Percentiles rank a stretch among this genome's conserved stretches.
These are phyloP conservation scores for Pseudozyma tsukubaensis DNA, from an alignment of 1,284 basidiomycete genomes.

Conservation along the genomic window DNA sequence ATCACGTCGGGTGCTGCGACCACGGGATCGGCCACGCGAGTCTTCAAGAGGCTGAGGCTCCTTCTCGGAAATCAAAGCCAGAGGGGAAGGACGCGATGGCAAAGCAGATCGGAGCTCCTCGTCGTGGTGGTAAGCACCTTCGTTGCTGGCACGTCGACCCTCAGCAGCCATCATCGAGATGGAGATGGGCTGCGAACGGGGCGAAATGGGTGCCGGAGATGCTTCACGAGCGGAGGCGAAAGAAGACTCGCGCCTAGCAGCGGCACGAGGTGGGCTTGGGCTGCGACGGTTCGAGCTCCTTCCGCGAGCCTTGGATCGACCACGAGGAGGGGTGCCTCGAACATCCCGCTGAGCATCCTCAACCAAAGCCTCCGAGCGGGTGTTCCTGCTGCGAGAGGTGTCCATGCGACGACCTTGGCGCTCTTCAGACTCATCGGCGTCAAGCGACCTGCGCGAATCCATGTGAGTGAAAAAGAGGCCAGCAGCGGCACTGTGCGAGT, in stretches of 20 bases:
- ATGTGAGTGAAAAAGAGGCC: constrained; percentile 53
- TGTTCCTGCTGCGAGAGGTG: constrained; percentile 15
- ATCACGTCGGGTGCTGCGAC: constrained; percentile 29
- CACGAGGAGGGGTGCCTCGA: constrained; percentile 46
- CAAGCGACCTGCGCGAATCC: constrained; percentile 25
- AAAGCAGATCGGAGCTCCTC: constrained; percentile 41
- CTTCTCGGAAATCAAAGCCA: constrained; percentile 34
- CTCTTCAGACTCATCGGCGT: constrained; percentile 10
- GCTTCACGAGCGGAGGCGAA: constrained; percentile 1
- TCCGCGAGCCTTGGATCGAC: constrained; percentile 56
- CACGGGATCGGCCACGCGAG: constrained; percentile 23
- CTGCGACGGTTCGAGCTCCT: constrained; percentile 54
- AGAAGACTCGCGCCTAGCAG: constrained; percentile 40
- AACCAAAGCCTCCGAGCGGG: constrained; percentile 4
- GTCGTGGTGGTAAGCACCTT: constrained; percentile 36
- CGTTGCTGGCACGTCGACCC: constrained; percentile 25
- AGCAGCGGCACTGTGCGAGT: constrained; percentile 56
- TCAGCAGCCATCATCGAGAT: constrained; percentile 30
- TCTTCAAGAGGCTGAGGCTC: constrained; percentile 8
- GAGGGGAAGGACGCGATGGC: constrained; percentile 34
- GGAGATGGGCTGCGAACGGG: constrained; percentile 43
- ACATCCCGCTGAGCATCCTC: constrained; percentile 28
- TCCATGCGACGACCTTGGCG: constrained; percentile 29
- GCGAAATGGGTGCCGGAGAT: constrained; percentile 37
- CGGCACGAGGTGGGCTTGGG: constrained; percentile 52